Evolutionary conservation across 768 basidiomycete genomes (phyloP).

Genomic region (Krasilnikovozyma curviuscula): DNA sequence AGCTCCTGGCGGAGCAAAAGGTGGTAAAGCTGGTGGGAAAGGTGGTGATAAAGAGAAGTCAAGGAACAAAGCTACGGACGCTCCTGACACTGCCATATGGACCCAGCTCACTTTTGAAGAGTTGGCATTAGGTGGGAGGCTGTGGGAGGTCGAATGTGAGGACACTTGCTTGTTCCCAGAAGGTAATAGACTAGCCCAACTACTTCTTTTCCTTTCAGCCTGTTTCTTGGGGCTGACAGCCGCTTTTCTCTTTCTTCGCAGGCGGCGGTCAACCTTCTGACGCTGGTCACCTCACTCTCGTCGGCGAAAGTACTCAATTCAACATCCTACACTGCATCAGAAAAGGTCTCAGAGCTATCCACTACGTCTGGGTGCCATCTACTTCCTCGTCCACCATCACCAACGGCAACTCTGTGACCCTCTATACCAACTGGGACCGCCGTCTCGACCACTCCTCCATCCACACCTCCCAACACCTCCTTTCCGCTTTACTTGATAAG

Average conservation of each 20-base stretch:
- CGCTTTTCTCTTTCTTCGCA: neutral
- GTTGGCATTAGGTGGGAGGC: conserved; percentile 18
- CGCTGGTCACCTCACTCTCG: conserved; percentile 36
- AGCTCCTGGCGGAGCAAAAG: neutral
- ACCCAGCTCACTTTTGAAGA: conserved; percentile 48
- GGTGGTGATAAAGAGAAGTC: neutral
- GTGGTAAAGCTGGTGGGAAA: neutral
- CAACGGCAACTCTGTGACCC: conserved; percentile 37
- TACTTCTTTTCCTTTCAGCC: neutral
- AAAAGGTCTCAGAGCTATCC: conserved; percentile 52
- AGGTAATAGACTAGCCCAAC: neutral
- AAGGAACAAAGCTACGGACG: neutral
- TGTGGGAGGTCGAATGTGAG: conserved; percentile 2
- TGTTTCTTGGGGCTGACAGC: neutral
- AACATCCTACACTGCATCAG: conserved; percentile 47
- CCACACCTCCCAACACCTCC: conserved; percentile 67
- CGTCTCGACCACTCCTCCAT: conserved; percentile 50
- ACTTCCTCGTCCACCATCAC: no score
- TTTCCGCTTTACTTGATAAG: conserved; percentile 65
- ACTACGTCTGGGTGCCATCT: conserved; percentile 40
- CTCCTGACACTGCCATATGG: neutral
- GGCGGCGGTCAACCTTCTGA: conserved; percentile 63
- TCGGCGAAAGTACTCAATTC: conserved; percentile 26
- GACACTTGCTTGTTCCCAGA: conserved; percentile 4
- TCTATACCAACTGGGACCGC: conserved; percentile 41